phyloP scores from a whole-genome alignment of 148 eudicot genomes.

The Polygonum aviculare region DNA sequence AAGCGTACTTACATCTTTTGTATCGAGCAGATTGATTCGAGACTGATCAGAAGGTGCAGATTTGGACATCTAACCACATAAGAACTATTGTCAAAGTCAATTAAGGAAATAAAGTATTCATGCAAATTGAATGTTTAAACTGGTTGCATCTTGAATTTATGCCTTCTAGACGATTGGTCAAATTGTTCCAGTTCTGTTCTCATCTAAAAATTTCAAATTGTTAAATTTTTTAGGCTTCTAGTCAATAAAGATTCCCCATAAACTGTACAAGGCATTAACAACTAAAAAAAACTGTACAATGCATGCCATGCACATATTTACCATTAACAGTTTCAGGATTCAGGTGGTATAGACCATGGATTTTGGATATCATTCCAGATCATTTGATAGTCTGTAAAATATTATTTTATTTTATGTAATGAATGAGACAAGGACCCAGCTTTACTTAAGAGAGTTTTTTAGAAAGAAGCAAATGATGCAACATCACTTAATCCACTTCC shows the following conservation, averaged over 20 bases:
- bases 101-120: background rate
- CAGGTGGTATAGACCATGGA: background rate
- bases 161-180: background rate
- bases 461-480: background rate
- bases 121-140: background rate
- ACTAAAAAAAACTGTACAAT: background rate
- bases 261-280: background rate
- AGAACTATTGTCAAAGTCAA: constrained; percentile 4
- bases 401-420: background rate
- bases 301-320: background rate
- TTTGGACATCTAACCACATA: constrained; percentile 78
- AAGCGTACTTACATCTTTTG: constrained; percentile 76
- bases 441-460: background rate
- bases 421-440: background rate
- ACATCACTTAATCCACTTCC: background rate
- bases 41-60: constrained; percentile 94
- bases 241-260: background rate
- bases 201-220: background rate
- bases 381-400: background rate
- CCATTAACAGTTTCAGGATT: background rate
- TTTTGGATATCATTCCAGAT: background rate
- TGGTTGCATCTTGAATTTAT: background rate
- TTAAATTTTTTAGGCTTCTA: background rate
- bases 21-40: constrained; percentile 81
- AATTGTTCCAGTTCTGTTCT: background rate